Percentiles rank a stretch among this genome's conserved stretches.
Conservation (phyloP, 2,329 filamentous ascomycete genomes). For the Sporothrix pseudoabietina region DNA sequence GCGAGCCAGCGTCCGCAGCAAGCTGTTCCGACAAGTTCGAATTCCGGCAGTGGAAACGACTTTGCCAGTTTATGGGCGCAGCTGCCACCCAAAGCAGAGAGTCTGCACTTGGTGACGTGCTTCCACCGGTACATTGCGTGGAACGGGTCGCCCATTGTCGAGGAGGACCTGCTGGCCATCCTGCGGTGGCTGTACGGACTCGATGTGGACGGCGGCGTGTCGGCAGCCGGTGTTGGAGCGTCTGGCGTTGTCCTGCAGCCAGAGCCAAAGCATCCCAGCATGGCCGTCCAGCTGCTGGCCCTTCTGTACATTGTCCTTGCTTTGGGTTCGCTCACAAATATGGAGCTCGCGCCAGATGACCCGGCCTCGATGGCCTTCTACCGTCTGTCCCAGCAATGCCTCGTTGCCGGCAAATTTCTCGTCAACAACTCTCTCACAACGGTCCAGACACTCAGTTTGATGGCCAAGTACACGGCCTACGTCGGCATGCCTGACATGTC, state of each 20-base stretch:
- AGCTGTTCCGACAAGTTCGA: too few species aligned
- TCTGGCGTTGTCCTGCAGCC: neutral
- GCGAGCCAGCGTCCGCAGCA: too few species aligned
- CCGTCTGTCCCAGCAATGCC: slow-evolving; percentile 21
- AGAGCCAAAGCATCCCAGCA: slow-evolving; percentile 15
- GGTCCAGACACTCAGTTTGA: slow-evolving; percentile 14
- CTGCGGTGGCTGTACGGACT: slow-evolving; percentile 13
- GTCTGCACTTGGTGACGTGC: slow-evolving; percentile 17
- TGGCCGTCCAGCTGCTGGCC: slow-evolving; percentile 22
- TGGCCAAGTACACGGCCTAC: slow-evolving; percentile 25
- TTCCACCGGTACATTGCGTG: slow-evolving; percentile 23
- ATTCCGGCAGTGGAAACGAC: neutral
- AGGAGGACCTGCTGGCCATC: slow-evolving; percentile 6
- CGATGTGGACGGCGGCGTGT: neutral
- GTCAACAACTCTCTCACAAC: slow-evolving; percentile 20
- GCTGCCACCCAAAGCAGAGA: slow-evolving; percentile 20
- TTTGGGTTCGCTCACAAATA: slow-evolving; percentile 20
- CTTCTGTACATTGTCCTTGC: slow-evolving; percentile 19
- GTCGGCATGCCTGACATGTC: slow-evolving; percentile 25
- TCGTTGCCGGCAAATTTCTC: slow-evolving; percentile 17
- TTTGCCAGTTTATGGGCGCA: slow-evolving; percentile 8
- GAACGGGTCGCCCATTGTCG: slow-evolving; percentile 20
- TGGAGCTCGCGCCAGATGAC: slow-evolving; percentile 23
- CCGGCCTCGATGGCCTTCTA: slow-evolving; percentile 15
- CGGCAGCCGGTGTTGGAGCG: neutral